Percentiles rank a stretch among this genome's conserved stretches.
Evolutionary conservation across 2,329 filamentous ascomycete species (phyloP).

Genomic region (Ceratocystiopsis sp.): DNA sequence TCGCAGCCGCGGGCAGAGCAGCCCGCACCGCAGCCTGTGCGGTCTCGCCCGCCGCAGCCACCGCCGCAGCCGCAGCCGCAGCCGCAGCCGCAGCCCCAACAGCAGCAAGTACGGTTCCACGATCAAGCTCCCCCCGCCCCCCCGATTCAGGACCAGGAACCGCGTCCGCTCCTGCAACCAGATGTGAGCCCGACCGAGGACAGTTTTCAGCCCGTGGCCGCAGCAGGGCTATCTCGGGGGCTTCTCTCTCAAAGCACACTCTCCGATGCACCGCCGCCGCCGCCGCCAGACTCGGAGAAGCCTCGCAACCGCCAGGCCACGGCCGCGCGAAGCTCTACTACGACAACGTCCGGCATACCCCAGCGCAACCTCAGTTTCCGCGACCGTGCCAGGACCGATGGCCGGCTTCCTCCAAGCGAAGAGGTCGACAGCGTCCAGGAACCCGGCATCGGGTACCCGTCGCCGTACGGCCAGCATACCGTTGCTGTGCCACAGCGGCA

Average conservation of each 20-base stretch:
- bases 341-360: conserved; percentile 20
- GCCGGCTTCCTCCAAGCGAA: conserved; percentile 17
- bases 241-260: conserved; percentile 16
- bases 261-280: conserved; percentile 13
- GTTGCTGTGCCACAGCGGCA: conserved; percentile 1
- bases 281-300: conserved; percentile 12
- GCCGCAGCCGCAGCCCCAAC: conserved; percentile 3
- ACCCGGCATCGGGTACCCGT: not conserved
- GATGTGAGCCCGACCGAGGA: conserved; percentile 8
- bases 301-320: conserved; percentile 9
- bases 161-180: conserved; percentile 12
- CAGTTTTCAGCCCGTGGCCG: conserved; percentile 4
- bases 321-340: conserved; percentile 9
- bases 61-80: conserved; percentile 5
- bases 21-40: not conserved
- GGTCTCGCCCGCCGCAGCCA: conserved; percentile 1
- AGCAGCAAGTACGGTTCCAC: conserved; percentile 17
- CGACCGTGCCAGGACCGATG: conserved; percentile 34
- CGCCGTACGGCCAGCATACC: not conserved
- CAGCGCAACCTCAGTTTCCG: conserved; percentile 43
- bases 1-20: not conserved
- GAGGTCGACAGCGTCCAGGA: not conserved
- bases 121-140: conserved; percentile 12
- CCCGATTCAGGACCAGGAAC: conserved; percentile 9
- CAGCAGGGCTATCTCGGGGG: conserved; percentile 8